Evolutionary conservation across 805 yeast genomes (phyloP), one percentile per base, ranked within the genome.

Genomic region (Yarrowia sp.): DNA sequence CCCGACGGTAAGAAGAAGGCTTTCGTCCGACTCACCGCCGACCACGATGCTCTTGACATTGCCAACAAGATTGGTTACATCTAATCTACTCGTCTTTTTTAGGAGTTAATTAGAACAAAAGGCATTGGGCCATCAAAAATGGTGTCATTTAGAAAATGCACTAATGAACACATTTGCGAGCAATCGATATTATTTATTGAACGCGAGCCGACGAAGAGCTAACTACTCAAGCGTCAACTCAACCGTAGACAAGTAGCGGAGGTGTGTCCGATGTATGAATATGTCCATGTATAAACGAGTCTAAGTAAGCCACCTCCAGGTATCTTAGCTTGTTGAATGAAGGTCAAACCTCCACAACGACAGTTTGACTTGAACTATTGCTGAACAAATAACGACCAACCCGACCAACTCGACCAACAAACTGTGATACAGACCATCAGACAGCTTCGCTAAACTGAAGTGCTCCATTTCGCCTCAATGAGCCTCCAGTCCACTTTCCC

Each of bases 1-100:
- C 98, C 99, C 82, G 93, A 95, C 84, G 99, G 99, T 84, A 90
- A 98, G 86, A 95, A 95, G 92, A 95, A 95, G 89, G 99, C 99
- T 81, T 95, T 90, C 88, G 94, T 95, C 82, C 92, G 96, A 87
- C 90, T 95, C 83, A 92, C 98, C 80, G 94, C 97, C 82, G 99
- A 95, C 85, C 90, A 88, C 87, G 99, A 95, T 86, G 98, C 98
- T 83, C 90, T 95, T 82, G 99, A 95, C 83, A 92, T 95, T 83
- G 99, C 99, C 82, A 93, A 93, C 97, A 92, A 95, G 86, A 95
- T 94, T 81, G 99, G 99, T 86, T 93, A 92, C 96, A 89, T 94
- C 84, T 94, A 87, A 90, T 64, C 63, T 47, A 66, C 39, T 46
- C 64, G 30, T 24, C 34, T 43, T 17, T 46, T 43, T 38, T 19